phyloP scores from a whole-genome alignment of 257 asterid genomes.

The Rauvolfia tetraphylla region DNA sequence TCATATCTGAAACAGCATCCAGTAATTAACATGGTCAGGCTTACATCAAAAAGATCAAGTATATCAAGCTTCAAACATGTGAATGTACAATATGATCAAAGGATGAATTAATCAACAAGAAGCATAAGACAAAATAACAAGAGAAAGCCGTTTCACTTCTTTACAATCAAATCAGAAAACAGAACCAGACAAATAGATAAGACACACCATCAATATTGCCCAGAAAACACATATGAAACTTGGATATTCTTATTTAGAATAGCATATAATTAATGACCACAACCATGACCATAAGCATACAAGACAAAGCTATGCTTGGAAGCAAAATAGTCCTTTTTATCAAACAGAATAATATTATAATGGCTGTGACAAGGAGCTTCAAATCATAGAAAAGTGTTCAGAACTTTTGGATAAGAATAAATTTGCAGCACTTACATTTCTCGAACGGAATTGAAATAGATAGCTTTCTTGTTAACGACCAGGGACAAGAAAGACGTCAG shows the following conservation, averaged over 20 bases:
- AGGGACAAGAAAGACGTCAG: conserved; percentile 89
- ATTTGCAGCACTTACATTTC: conserved; percentile 65
- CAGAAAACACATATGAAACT: background rate
- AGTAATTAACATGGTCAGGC: conserved; percentile 13
- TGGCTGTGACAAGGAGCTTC: background rate
- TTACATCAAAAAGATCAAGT: background rate
- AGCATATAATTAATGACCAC: background rate
- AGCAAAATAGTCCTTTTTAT: background rate
- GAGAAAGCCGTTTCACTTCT: background rate
- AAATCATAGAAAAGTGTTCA: background rate
- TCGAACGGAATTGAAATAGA: conserved; percentile 88
- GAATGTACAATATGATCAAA: background rate
- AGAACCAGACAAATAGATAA: background rate
- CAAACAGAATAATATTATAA: background rate
- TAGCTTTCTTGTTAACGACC: conserved; percentile 57
- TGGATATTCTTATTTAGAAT: background rate
- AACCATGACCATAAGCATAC: background rate
- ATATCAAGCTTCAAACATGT: background rate
- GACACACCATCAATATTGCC: background rate
- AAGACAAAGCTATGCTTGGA: background rate
- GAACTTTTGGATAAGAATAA: background rate
- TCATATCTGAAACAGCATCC: conserved; percentile 68
- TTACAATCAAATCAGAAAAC: background rate
- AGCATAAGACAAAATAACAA: background rate
- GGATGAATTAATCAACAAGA: background rate